phyloP scores from a whole-genome alignment of 495 filamentous ascomycete species.

The Neurospora tetraspora region DNA sequence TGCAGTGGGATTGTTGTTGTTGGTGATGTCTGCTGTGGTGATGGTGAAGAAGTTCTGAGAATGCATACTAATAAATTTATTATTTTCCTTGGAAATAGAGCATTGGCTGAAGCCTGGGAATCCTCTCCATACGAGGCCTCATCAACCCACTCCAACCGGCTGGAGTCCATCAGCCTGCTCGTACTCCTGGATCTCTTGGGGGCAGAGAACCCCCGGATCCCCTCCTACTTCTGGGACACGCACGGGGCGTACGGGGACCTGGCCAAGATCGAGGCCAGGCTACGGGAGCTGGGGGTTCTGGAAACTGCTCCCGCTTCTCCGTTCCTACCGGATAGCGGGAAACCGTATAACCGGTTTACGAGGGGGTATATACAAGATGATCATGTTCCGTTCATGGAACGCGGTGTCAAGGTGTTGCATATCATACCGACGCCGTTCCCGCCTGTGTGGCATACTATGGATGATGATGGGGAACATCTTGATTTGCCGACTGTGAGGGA shows the following conservation, averaged over 20 bases:
- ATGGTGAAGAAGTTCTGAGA: background rate
- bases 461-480: constrained; percentile 79
- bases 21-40: background rate
- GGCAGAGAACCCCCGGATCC: constrained; percentile 53
- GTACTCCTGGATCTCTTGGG: constrained; percentile 90
- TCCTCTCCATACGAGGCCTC: constrained; percentile 7
- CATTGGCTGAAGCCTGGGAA: constrained; percentile 21
- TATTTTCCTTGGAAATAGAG: constrained; percentile 3
- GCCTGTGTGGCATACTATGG: constrained; percentile 71
- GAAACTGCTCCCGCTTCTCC: constrained; percentile 22
- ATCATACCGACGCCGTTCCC: constrained; percentile 80
- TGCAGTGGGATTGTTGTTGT: background rate
- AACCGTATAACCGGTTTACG: constrained; percentile 37
- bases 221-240: constrained; percentile 75
- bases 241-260: constrained; percentile 86
- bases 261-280: constrained; percentile 54
- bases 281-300: constrained; percentile 42
- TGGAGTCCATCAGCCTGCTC: constrained; percentile 77
- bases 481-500: constrained; percentile 77
- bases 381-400: constrained; percentile 75
- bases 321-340: constrained; percentile 44
- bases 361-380: constrained; percentile 62
- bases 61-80: constrained; percentile 5
- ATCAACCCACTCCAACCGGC: constrained; percentile 40
- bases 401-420: constrained; percentile 83